These are phyloP conservation scores for Aspergillus eucalypticola DNA, from an alignment of 2,329 filamentous ascomycete genomes.

Conservation along the genomic window DNA sequence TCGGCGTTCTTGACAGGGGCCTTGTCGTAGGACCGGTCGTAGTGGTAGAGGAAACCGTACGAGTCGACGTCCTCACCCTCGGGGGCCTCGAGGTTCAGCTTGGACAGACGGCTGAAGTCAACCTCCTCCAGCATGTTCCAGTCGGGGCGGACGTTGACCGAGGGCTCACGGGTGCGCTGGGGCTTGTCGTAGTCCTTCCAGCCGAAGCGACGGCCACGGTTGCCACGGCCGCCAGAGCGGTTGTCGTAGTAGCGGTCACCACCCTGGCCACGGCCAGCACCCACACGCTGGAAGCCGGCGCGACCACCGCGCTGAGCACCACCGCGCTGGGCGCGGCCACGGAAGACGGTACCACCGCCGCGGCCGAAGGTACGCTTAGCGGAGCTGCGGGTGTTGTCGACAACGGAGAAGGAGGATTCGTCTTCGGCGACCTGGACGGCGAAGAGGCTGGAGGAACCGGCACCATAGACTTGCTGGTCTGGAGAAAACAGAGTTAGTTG, in stretches of 20 bases:
- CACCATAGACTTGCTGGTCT: constrained; percentile 98
- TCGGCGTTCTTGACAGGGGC: constrained; percentile 84
- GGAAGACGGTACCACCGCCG: constrained; percentile 86
- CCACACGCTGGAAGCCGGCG: constrained; percentile 71
- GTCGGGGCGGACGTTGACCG: constrained; percentile 92
- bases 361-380: constrained; percentile 80
- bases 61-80: constrained; percentile 93
- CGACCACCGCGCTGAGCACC: constrained; percentile 72
- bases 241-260: constrained; percentile 69
- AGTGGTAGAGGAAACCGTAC: constrained; percentile 98
- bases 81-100: constrained; percentile 92
- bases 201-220: constrained; percentile 81
- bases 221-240: constrained; percentile 67
- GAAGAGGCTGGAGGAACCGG: constrained; percentile 82
- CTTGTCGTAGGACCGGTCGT: constrained; percentile 95
- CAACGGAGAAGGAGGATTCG: constrained; percentile 95
- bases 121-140: constrained; percentile 98
- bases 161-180: constrained; percentile 90
- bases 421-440: constrained; percentile 90
- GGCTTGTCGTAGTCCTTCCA: constrained; percentile 99
- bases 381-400: constrained; percentile 89
- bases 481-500: constrained; percentile 3
- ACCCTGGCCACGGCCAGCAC: constrained; percentile 67
- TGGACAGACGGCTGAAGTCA: constrained; percentile 91
- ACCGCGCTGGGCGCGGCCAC: constrained; percentile 74